Base-by-base conservation (phyloP, 2,329 filamentous ascomycete species). In the Herpotrichia juniperi region DNA sequence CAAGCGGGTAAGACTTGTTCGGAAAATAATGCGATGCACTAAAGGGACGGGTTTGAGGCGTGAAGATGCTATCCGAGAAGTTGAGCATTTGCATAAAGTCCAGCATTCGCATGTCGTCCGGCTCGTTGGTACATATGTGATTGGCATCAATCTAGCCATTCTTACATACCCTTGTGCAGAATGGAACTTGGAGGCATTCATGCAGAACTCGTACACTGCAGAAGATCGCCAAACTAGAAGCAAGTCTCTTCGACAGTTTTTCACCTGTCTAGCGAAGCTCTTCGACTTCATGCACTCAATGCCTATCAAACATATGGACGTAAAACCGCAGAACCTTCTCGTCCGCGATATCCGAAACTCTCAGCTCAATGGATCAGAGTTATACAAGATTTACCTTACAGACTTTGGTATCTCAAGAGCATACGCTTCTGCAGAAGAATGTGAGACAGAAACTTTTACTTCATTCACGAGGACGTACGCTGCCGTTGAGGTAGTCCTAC, bases 321-420 rank as follows among this genome's bases (percentile, higher is more conserved):
- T 68, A 53, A 64, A 67, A 25, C 64, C 63, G 1, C 44, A 57
- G 25, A 68, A 67, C 21, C 21, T 67, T 1, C 52, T 68, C 1
- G 56, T 68, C 4, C 56, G 56, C 11, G 17, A 51, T 11, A 43
- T 48, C n/a, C n/a, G n/a, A 21, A 31, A 32, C 42, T 51, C 40
- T 16, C 49, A 24, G 5, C 37, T 51, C 9, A 35, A 42, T 28
- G 21, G 16, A 12, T 17, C 16, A 4, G 40, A 32, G 4, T 37
- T 31, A 12, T 61, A 46, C 52, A 55, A 39, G 25, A 48, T 68
- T 7, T 64, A 66, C 31, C 39, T 68, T n/a, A 57, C 63, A 17
- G 61, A 66, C 40, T 67, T 68, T 31, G 63, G 61, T 1, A 63
- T 64, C 37, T 42, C 62, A 2, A 51, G 58, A 2, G 25, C 58